Evolutionary conservation across 106 monocot genomes (phyloP), one percentile per base, ranked within the genome.

Genomic region (Acorus gramineus): DNA sequence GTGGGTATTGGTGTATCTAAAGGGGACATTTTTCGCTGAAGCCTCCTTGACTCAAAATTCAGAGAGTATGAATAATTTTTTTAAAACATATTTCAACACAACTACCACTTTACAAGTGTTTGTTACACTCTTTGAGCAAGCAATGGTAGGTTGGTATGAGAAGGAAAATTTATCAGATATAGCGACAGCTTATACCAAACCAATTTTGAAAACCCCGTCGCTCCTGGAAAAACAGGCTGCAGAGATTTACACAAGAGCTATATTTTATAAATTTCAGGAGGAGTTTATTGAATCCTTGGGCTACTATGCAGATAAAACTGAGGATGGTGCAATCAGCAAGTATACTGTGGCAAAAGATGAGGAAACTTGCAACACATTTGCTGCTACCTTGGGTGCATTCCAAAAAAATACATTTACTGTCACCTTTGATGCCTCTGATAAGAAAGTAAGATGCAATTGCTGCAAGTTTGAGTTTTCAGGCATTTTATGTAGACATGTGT

Each of bases 171-270:
- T 78, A 55, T 77, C 80, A 72, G 87, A 87, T 64, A 84, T 76
- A 50, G 44, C 65, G 11, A 81, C 84, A 9, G 62, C 78, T 57
- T 84, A 77, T 56, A 77, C 80, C 55, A 84, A 78, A 42, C 83
- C 84, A 42, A 63, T 61, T 76, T 56, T 87, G 6, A 71, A 71
- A 43, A 87, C 87, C 44, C 78, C 83, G n/a, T 87, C 87, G 49
- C 87, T 83, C 4, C 59, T 87, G 66, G 87, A 87, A 65, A 87
- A 84, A n/a, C 87, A 84, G 49, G 87, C 80, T 46, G 71, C 80
- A 55, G 71, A 53, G 45, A 72, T 87, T 57, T 87, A 84, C 72
- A 83, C 87, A 0, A 74, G 87, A 52, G 55, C 66, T 14, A 75
- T 87, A 53, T 87, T 87, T 56, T 54, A 80, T 28, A 69, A 65